These are phyloP conservation scores for Tillandsia fasciculata DNA, from an alignment of 176 grass and related monocot species.

Conservation along the genomic window DNA sequence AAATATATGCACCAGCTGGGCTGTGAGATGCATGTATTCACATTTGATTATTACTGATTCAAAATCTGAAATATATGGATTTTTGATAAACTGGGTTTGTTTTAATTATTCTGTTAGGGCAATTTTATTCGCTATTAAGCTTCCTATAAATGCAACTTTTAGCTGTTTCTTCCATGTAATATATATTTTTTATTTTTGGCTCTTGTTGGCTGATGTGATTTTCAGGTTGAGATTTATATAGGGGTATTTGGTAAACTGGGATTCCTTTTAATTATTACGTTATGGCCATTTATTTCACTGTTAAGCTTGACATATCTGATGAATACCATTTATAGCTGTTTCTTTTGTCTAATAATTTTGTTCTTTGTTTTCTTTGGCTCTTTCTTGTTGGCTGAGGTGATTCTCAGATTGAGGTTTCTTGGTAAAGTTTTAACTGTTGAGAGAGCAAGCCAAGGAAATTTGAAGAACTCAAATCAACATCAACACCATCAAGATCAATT, in stretches of 20 bases:
- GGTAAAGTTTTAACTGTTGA: conserved; percentile 73
- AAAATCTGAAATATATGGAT: no score
- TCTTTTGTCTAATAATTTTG: not conserved
- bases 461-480: conserved; percentile 31
- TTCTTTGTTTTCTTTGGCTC: not conserved
- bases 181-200: no score
- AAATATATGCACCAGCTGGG: no score
- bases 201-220: no score
- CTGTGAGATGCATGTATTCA: not conserved
- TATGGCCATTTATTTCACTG: not conserved
- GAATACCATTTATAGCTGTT: not conserved
- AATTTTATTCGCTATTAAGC: no score
- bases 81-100: not conserved
- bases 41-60: not conserved
- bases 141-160: no score
- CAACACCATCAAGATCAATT: conserved; percentile 34
- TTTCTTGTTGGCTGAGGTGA: conserved; percentile 14
- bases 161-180: no score
- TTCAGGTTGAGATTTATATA: no score
- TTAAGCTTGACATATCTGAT: not conserved
- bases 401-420: conserved; percentile 76
- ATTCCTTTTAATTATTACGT: no score
- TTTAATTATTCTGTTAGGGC: not conserved
- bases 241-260: no score
- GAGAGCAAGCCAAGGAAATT: conserved; percentile 39